Evolutionary conservation across 2,329 filamentous ascomycete species (phyloP), one percentile per base, ranked within the genome.

Genomic region (Raffaelea ambrosiae): DNA sequence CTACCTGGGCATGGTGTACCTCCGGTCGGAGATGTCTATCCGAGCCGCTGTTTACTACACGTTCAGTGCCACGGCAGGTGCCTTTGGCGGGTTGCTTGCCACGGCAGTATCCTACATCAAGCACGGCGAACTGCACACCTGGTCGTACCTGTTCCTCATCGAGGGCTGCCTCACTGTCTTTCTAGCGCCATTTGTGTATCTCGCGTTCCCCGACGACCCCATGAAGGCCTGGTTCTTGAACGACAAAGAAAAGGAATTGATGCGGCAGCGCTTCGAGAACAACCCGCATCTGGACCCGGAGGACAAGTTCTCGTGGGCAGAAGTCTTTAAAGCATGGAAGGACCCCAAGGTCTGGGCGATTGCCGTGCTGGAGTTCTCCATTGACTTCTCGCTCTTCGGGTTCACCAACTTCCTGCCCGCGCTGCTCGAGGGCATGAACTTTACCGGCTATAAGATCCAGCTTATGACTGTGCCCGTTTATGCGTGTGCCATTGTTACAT

Each of bases 381-480:
- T 43, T 29, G 40, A 43, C 40, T 43, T 43, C n/a, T 43, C 40
- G 40, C 40, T 43, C 40, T 43, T 43, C n/a, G 80, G 80, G 2
- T 84, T 78, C 59, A 76, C 71, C 48, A 83, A 79, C 1, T 86
- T 86, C 58, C 63, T 86, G 33, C 83, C 83, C 0, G 84, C 80
- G 1, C 86, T 87, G 52, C 84, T 86, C 58, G 66, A 73, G 46
- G 74, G 72, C 0, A 75, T 85, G 50, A 78, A 81, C 3, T 61
- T 59, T 3, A 83, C 79, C 63, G 68, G 70, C 0, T 67, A 67
- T 0, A 69, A 77, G 0, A 70, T 81, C 54, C 83, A 86, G 58
- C 78, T 79, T 35, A 68, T 86, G 39, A 86, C 83, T 0, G 79
- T 86, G 20, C 83, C 83, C 1, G 81, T 81, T 57, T 86, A 86